Conservation (phyloP, 768 basidiomycete genomes). For the Boletus sp. region DNA sequence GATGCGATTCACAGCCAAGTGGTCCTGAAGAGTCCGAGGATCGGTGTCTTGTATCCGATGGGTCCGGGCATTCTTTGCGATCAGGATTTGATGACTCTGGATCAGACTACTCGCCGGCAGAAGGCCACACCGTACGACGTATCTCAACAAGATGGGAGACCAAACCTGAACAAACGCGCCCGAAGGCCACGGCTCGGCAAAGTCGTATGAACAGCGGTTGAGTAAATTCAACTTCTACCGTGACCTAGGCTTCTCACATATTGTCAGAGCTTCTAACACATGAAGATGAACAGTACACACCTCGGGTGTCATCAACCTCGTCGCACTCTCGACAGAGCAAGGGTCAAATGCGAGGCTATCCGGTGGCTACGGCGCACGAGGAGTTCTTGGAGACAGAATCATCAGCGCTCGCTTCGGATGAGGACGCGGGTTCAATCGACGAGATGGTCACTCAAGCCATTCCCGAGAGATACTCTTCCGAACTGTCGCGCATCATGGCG, state of each 20-base stretch:
- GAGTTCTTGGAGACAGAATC: conserved; percentile 10
- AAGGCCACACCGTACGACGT: conserved; percentile 10
- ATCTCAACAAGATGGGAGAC: conserved; percentile 1
- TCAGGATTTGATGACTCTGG: conserved; percentile 26
- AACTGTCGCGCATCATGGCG: conserved; percentile 26
- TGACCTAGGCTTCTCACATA: conserved; percentile 5
- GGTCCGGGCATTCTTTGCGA: conserved; percentile 20
- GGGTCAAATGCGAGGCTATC: neutral
- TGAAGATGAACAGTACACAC: conserved; percentile 22
- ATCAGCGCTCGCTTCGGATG: conserved; percentile 15
- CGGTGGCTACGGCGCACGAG: neutral
- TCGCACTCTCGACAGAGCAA: conserved; percentile 7
- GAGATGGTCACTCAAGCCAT: neutral
- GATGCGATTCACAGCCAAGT: conserved; percentile 18
- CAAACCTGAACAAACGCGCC: conserved; percentile 9
- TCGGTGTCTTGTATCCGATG: conserved; percentile 14
- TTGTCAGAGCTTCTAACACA: conserved; percentile 2
- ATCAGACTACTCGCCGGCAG: conserved; percentile 31
- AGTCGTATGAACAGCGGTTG: conserved; percentile 9
- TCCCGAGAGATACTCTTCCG: conserved; percentile 25
- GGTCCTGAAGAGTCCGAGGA: conserved; percentile 12
- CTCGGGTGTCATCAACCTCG: conserved; percentile 5
- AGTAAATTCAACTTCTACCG: neutral
- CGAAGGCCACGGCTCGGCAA: neutral
- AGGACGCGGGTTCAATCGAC: conserved; percentile 4